Conservation (phyloP, 345 rosid genomes). For the Eucalyptus regnans region DNA sequence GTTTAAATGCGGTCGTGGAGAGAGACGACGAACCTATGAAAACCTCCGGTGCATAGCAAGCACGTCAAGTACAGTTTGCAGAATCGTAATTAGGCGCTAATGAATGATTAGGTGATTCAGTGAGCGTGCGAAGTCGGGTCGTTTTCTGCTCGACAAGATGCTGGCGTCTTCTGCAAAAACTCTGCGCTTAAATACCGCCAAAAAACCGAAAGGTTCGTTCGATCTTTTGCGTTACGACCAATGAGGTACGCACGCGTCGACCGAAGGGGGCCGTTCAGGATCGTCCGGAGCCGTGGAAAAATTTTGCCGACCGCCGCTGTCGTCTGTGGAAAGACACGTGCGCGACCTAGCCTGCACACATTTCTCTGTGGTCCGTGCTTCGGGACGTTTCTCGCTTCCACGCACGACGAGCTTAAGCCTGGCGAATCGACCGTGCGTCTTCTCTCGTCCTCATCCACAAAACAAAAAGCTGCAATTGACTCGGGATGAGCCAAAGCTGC, state of each 20-base stretch:
- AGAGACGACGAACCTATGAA: not conserved
- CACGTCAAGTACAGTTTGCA: not conserved
- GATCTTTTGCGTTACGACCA: not conserved
- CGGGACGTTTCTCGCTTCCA: not conserved
- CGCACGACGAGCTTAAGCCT: not conserved
- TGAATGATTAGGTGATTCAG: not conserved
- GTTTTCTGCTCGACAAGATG: not conserved
- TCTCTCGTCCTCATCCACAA: not conserved
- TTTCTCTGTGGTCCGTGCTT: not conserved
- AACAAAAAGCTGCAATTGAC: not conserved
- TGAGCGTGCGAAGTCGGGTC: not conserved
- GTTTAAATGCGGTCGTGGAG: not conserved
- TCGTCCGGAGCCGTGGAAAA: not conserved
- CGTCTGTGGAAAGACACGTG: not conserved
- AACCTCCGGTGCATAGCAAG: not conserved
- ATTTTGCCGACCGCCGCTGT: not conserved
- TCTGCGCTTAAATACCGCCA: not conserved
- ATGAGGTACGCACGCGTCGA: not conserved
- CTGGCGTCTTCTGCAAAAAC: not conserved
- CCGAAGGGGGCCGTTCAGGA: not conserved
- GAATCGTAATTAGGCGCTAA: not conserved
- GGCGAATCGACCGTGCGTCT: not conserved
- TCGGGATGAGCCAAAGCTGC: not conserved
- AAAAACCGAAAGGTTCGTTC: not conserved
- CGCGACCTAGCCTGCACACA: not conserved